Base-by-base conservation (phyloP, 1,284 basidiomycete genomes). In the Takashimella koratensis region DNA sequence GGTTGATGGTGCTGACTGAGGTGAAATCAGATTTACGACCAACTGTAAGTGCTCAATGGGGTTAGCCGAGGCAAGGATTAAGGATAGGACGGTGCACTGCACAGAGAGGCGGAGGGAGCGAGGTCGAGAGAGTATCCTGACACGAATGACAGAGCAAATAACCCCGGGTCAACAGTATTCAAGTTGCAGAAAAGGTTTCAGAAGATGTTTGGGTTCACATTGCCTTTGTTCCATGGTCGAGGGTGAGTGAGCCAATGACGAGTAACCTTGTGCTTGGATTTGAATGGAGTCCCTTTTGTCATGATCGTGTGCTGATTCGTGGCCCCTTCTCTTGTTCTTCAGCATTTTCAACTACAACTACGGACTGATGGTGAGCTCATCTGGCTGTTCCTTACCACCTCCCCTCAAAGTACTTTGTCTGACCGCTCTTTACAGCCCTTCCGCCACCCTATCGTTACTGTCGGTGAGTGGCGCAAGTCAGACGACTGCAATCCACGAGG, bases 141-240 rank as follows among this genome's bases (percentile, higher is more conserved):
- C n/a, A n/a, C n/a, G n/a, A n/a, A n/a, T n/a, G n/a, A n/a, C 43
- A 75, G 71, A 39, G 67, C 91, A 1, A 98, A 97, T 70, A 85
- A 92, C 65, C 87, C 86, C 64, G 94, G 94, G 0, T 96, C 94
- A 0, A 85, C 84, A n/a, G 77, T 98, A 30, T 89, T 92, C 76
- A 82, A 79, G 21, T 66, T 96, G 8, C 93, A 98, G 75, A 90
- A 90, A 73, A 84, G 84, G 63, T 96, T 98, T 73, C 92, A 97
- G 73, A 82, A 80, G 47, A 74, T 90, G 40, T 97, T 98, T 67
- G 96, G 95, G 0, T 99, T 98, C 70, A 99, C 95, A 0, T 77
- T 98, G n/a, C 95, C 95, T 21, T 75, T 95, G 42, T 95, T 97
- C 76, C 91, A 95, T 73, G 93, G 93, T 3, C 80, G 91, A 60